phyloP scores from a whole-genome alignment of 2,329 filamentous ascomycete genomes.

The Paracamarosporium sp. region DNA sequence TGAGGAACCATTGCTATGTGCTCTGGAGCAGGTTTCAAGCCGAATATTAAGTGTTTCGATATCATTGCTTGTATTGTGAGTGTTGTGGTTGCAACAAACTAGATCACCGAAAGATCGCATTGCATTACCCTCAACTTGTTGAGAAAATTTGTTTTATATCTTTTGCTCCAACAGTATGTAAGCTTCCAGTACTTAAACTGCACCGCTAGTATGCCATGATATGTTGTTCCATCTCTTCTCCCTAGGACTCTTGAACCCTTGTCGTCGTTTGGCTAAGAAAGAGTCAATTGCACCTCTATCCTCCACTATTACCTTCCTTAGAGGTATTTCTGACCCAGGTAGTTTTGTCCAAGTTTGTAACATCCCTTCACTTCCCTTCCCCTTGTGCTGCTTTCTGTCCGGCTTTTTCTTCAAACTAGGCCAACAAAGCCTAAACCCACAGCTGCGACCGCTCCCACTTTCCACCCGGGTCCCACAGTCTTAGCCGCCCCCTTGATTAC shows the following conservation, averaged over 20 bases:
- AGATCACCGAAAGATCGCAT: too few relatives aligned
- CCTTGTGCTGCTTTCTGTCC: neutral
- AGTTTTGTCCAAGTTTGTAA: neutral
- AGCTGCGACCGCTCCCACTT: constrained; percentile 24
- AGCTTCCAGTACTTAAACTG: neutral
- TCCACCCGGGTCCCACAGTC: constrained; percentile 21
- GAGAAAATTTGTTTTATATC: neutral
- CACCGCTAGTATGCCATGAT: neutral
- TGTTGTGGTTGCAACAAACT: too few relatives aligned
- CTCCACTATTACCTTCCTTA: neutral
- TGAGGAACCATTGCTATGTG: too few relatives aligned
- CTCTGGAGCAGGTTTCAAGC: too few relatives aligned
- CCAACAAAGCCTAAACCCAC: constrained; percentile 31
- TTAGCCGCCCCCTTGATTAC: constrained; percentile 26
- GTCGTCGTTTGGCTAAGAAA: neutral
- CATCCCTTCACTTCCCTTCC: neutral
- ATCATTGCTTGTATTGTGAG: too few relatives aligned
- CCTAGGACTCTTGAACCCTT: neutral
- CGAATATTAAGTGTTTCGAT: too few relatives aligned
- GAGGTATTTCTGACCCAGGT: neutral
- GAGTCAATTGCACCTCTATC: constrained; percentile 9
- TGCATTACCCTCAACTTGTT: too few relatives aligned
- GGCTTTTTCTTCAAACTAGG: neutral
- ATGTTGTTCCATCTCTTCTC: neutral
- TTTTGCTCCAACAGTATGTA: neutral